Evolutionary conservation across 352 stramenopile species (phyloP).

Genomic region (Pythium folliculosum): DNA sequence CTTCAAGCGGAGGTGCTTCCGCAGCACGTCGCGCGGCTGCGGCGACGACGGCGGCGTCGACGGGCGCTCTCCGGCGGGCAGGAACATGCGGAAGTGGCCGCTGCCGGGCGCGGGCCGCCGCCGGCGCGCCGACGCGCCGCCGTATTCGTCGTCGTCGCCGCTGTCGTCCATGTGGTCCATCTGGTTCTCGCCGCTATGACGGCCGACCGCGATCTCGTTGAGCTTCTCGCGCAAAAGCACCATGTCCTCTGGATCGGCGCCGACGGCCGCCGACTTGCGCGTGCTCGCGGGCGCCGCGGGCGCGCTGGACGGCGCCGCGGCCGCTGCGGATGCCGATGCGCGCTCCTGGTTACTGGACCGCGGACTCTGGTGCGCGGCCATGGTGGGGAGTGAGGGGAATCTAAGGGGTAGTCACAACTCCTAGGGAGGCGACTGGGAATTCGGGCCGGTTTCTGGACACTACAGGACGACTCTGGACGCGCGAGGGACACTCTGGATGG

Average conservation of each 20-base stretch:
- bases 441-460: background rate
- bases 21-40: slow-evolving; percentile 70
- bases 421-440: background rate
- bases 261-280: slow-evolving; percentile 21
- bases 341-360: slow-evolving; percentile 22
- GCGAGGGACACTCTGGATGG: slow-evolving; percentile 3
- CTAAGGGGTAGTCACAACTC: background rate
- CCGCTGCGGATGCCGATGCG: background rate
- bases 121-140: slow-evolving; percentile 17
- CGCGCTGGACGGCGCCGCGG: background rate
- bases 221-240: slow-evolving; percentile 75
- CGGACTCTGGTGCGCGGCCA: slow-evolving; percentile 26
- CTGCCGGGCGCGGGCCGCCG: background rate
- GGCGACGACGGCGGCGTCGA: slow-evolving; percentile 78
- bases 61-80: slow-evolving; percentile 40
- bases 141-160: slow-evolving; percentile 26
- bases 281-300: background rate
- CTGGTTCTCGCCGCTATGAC: slow-evolving; percentile 13
- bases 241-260: slow-evolving; percentile 54
- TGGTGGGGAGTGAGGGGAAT: too few relatives aligned
- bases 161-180: slow-evolving; percentile 26
- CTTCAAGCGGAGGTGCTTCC: slow-evolving; percentile 68
- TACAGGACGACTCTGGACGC: slow-evolving; percentile 13
- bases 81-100: slow-evolving; percentile 55
- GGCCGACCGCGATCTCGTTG: slow-evolving; percentile 61